phyloP scores from a whole-genome alignment of 352 stramenopile species.

The Phytopythium oedochilum region DNA sequence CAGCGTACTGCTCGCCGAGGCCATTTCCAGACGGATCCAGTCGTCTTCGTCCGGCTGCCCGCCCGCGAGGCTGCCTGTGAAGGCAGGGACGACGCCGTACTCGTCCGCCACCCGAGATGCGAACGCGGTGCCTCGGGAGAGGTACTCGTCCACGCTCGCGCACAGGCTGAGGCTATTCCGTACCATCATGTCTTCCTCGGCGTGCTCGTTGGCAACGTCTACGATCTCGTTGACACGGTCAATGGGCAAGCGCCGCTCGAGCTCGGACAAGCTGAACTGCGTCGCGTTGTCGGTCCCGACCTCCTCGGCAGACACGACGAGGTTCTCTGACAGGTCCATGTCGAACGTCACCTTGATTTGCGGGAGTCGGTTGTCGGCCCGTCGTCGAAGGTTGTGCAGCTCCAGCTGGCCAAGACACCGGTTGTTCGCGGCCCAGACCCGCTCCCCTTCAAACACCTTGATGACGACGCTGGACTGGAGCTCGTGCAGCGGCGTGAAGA shows the following conservation, averaged over 20 bases:
- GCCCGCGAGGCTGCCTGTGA: neutral
- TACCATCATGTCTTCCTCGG: neutral
- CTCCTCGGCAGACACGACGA: conserved; percentile 4
- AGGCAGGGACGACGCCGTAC: conserved; percentile 1
- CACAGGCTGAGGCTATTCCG: conserved; percentile 2
- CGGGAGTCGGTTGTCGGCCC: neutral
- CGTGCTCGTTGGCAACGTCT: neutral
- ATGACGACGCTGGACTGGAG: conserved; percentile 3
- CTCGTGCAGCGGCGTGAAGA: conserved; percentile 6
- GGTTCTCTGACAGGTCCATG: neutral
- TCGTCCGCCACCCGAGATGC: conserved; percentile 2
- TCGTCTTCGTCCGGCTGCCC: neutral
- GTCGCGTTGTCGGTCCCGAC: conserved; percentile 4
- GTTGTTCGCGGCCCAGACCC: neutral
- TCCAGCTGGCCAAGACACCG: conserved; percentile 5
- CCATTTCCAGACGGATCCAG: conserved; percentile 2
- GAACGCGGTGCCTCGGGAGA: neutral
- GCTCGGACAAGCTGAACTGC: neutral
- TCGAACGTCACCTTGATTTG: conserved; percentile 10
- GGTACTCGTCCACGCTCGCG: conserved; percentile 7
- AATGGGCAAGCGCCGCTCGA: neutral
- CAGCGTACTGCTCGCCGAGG: neutral
- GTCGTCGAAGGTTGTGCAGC: neutral
- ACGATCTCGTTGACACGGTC: neutral
- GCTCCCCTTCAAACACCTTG: conserved; percentile 4